Evolutionary conservation across 768 basidiomycete genomes (phyloP), one percentile per base, ranked within the genome.

Genomic region (Stropharia rugosoannulata): DNA sequence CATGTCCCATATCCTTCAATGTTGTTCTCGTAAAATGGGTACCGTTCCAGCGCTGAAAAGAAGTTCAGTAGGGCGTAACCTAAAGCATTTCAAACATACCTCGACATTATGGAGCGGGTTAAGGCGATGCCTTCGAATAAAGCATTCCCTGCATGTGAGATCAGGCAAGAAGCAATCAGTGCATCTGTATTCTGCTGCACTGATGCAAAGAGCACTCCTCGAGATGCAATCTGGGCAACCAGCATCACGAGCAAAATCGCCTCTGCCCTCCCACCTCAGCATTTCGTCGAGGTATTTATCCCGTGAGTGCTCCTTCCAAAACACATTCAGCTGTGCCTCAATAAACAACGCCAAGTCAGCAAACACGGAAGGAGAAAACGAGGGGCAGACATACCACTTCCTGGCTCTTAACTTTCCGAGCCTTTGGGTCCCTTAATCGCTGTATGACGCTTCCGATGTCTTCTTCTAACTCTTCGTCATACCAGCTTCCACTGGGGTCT

Each of bases 401-500:
- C 22, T 15, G 19, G 22, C 46, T 47, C 35, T 29, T 22, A 12
- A 10, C 15, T 47, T 13, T 47, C 46, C 35, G 52, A 7, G 25
- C 27, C 5, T 41, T 16, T 22, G 44, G 39, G 35, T 15, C 19
- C 13, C 36, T 32, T 7, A 32, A 10, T 10, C n/a, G 41, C 2
- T 22, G 15, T 16, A 38, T 36, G 18, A 18, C 45, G 16, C 39
- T 15, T 39, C 27, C 45, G 37, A 45, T 39, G 1, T 52, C 49
- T 1, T 49, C 51, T 47, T 59, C 57, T 13, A 61, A 25, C 3
- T 35, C 54, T 41, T 59, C 45, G 9, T 62, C 60, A 25, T 53
- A 62, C 45, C 50, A 52, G 1, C 37, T 16, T 2, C 50, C 39
- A 27, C 51, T 27, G 7, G 52, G 48, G 27, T 61, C 53, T 19